Percentiles rank a stretch among this genome's conserved stretches.
These are phyloP conservation scores for Goffeauzyma gilvescens DNA, from an alignment of 768 basidiomycete species.

Conservation along the genomic window DNA sequence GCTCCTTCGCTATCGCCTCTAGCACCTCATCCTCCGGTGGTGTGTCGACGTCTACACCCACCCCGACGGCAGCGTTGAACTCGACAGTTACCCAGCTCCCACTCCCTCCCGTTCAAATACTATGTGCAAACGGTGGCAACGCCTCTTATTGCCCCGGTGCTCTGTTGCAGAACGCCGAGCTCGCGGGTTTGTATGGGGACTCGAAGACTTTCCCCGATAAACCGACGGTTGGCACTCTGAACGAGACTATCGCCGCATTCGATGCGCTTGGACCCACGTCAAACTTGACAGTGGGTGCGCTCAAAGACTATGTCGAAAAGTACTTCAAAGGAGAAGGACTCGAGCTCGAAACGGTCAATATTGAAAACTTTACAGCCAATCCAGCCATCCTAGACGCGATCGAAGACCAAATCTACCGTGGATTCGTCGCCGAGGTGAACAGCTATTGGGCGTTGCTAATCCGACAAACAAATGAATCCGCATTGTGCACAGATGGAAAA, in stretches of 20 bases:
- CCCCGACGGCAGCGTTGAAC: constrained; percentile 41
- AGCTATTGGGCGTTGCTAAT: constrained; percentile 68
- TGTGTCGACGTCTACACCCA: constrained; percentile 46
- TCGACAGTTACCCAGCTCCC: constrained; percentile 24
- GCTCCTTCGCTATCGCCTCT: no score
- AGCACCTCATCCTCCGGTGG: no score
- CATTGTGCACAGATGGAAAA: constrained; percentile 41
- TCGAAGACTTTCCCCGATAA: constrained; percentile 73
- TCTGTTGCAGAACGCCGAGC: constrained; percentile 59
- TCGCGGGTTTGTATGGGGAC: constrained; percentile 56
- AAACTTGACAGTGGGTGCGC: constrained; percentile 43
- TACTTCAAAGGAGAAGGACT: constrained; percentile 72
- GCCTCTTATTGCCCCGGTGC: constrained; percentile 26
- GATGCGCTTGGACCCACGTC: constrained; percentile 28
- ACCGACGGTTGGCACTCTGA: constrained; percentile 26
- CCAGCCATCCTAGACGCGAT: constrained; percentile 58
- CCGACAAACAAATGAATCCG: constrained; percentile 48
- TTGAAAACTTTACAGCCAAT: constrained; percentile 44
- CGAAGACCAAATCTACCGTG: constrained; percentile 47
- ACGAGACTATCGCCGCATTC: constrained; percentile 55
- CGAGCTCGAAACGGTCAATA: constrained; percentile 48
- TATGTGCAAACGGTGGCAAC: constrained; percentile 21
- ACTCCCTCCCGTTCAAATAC: constrained; percentile 22
- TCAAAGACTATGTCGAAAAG: constrained; percentile 50
- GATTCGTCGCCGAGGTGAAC: constrained; percentile 61